Evolutionary conservation across 192 early-diverging fungal genomes (phyloP).

Genomic region (Oehlia diaphana): DNA sequence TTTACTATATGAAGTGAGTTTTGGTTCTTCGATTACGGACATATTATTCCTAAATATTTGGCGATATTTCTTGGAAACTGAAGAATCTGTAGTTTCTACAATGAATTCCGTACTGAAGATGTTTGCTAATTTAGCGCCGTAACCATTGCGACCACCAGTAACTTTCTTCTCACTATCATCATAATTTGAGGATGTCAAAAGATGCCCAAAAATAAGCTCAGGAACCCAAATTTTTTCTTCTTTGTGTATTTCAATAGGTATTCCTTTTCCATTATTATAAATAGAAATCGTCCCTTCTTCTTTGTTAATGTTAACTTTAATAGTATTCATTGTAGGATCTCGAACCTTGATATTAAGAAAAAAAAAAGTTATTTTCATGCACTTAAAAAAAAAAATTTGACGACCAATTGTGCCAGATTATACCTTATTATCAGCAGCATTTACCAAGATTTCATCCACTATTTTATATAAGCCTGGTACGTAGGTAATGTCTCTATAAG

Average conservation of each 20-base stretch:
- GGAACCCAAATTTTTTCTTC: slow-evolving; percentile 91
- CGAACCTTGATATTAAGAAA: slow-evolving; percentile 50
- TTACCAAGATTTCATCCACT: slow-evolving; percentile 97
- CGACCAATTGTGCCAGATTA: too few relatives aligned
- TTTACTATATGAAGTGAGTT: slow-evolving; percentile 64
- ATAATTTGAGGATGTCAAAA: slow-evolving; percentile 97
- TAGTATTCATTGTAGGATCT: slow-evolving; percentile 81
- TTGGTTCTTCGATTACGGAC: slow-evolving; percentile 71
- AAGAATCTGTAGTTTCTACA: slow-evolving; percentile 74
- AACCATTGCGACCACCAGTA: slow-evolving; percentile 95
- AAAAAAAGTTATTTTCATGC: too few relatives aligned
- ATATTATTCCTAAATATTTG: slow-evolving; percentile 94
- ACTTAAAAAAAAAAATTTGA: too few relatives aligned
- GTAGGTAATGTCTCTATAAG: slow-evolving; percentile 65
- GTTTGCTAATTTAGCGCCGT: slow-evolving; percentile 93
- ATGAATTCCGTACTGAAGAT: slow-evolving; percentile 94
- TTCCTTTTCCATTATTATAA: slow-evolving; percentile 93
- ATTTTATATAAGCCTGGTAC: slow-evolving; percentile 97
- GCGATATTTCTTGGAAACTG: slow-evolving; percentile 68
- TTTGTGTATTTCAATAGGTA: slow-evolving; percentile 91
- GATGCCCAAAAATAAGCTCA: slow-evolving; percentile 95
- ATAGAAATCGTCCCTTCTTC: slow-evolving; percentile 81
- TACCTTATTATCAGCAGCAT: slow-evolving; percentile 87
- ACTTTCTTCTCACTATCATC: slow-evolving; percentile 94
- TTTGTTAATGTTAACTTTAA: slow-evolving; percentile 86